Evolutionary conservation across 164 flowering plant genomes (phyloP).

Genomic region (Vitis riparia): DNA sequence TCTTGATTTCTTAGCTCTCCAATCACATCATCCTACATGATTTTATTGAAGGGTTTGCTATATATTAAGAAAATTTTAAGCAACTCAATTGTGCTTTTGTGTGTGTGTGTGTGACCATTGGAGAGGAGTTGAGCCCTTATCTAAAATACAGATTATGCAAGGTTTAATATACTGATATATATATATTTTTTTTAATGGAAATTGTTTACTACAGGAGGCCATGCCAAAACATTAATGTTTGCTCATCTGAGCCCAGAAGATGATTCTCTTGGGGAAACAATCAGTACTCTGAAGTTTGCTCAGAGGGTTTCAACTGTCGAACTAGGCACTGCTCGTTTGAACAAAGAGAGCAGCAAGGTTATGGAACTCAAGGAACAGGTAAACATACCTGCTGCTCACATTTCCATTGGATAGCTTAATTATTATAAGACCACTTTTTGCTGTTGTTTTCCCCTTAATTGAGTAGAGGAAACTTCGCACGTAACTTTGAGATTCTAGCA

Average conservation of each 20-base stretch:
- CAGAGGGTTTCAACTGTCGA: slow-evolving; percentile 85
- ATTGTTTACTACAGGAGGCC: slow-evolving; percentile 57
- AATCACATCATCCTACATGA: neutral
- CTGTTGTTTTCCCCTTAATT: too few species aligned
- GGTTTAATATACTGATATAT: too few species aligned
- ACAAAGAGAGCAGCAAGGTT: slow-evolving; percentile 76
- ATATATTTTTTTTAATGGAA: neutral
- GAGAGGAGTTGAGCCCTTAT: neutral
- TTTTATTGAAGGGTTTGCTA: neutral
- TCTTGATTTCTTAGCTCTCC: neutral
- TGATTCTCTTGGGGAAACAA: slow-evolving; percentile 69
- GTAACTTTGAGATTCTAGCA: too few species aligned
- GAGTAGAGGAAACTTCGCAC: too few species aligned
- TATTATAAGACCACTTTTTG: neutral
- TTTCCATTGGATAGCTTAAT: neutral
- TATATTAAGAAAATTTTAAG: neutral
- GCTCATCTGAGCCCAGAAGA: slow-evolving; percentile 93
- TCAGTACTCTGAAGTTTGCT: slow-evolving; percentile 81
- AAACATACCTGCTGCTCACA: neutral
- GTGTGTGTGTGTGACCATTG: too few species aligned
- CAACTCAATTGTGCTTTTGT: too few species aligned
- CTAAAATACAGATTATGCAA: too few species aligned
- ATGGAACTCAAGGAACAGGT: slow-evolving; percentile 84
- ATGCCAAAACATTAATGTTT: slow-evolving; percentile 86
- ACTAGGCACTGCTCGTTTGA: slow-evolving; percentile 79